These are phyloP conservation scores for Ceratocystis cacaofunesta DNA, from an alignment of 2,329 filamentous ascomycete genomes.

Conservation along the genomic window DNA sequence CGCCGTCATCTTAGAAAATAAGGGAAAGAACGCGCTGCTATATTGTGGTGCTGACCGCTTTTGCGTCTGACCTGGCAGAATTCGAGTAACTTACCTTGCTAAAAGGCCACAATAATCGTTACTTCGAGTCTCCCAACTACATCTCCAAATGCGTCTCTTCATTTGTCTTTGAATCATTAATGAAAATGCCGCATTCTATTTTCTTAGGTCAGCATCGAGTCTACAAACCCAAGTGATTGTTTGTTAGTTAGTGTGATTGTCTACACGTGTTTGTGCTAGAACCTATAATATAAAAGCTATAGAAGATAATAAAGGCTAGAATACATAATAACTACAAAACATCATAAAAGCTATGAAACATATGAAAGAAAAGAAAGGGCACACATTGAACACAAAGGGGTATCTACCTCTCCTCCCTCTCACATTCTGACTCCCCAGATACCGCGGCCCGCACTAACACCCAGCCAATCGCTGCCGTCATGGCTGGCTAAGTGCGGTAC, in stretches of 20 bases:
- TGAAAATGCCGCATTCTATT: no score
- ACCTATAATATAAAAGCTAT: not conserved
- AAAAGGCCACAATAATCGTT: no score
- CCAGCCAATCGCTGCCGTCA: slow-evolving; percentile 69
- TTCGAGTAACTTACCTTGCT: not conserved
- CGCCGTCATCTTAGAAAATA: not conserved
- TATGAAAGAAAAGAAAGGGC: not conserved
- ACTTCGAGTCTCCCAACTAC: no score
- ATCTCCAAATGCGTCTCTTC: no score
- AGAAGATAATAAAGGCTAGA: slow-evolving; percentile 2
- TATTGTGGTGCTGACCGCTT: slow-evolving; percentile 4
- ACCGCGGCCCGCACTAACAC: slow-evolving; percentile 64
- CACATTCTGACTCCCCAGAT: slow-evolving; percentile 54
- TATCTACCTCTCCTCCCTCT: not conserved
- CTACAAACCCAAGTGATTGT: no score
- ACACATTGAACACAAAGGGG: not conserved
- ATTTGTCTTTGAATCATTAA: no score
- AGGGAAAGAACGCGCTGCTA: slow-evolving; percentile 5
- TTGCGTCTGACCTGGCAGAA: not conserved
- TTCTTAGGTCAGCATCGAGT: no score
- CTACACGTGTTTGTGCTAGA: not conserved
- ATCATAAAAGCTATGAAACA: slow-evolving; percentile 8
- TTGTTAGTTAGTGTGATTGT: no score
- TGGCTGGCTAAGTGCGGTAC: slow-evolving; percentile 54
- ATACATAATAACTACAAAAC: not conserved